Evolutionary conservation across 495 filamentous ascomycete species (phyloP), one percentile per base, ranked within the genome.

Genomic region (Sordaria brevicollis): DNA sequence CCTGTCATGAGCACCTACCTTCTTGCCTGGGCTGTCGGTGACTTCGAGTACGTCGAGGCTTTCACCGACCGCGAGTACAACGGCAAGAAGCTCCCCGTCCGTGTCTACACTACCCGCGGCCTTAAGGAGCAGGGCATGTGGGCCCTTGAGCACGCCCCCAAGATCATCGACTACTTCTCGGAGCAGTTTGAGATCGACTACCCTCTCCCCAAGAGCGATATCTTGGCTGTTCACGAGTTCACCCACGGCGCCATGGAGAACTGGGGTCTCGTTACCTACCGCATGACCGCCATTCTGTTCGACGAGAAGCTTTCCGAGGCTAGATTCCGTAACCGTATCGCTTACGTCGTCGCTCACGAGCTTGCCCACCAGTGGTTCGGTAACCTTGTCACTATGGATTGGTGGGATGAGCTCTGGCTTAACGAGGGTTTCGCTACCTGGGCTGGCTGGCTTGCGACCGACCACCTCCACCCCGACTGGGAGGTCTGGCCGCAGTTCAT

Each of bases 311-410:
- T 90, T 67, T 97, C 93, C 1, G 94, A 96, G 77, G 88, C 91
- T 37, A 86, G 88, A 29, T 97, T 93, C 79, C 93, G 91, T 77
- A 96, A 96, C 76, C 84, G 93, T 38, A 91, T 99, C 67, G 94
- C 94, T 21, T 97, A 99, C 72, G 93, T 97, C 35, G 93, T 97
- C 21, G 92, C 93, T 6, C 93, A 97, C 79, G 94, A 99, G 77
- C 83, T 99, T 62, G 95, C 95, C 35, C 95, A 99, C 79, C 95
- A 98, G 82, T 99, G 95, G 95, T 99, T 97, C 76, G 95, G 95
- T 35, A 97, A 99, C 77, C 87, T 97, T 19, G 95, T 97, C 25
- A 92, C 90, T 17, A 93, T 93, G 90, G 87, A 89, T 72, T 89
- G 87, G 87, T 97, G 95, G 95, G 93, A 91, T 77, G 95, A 96